phyloP scores from a whole-genome alignment of 441 rosid species.

The Gossypium lobatum region DNA sequence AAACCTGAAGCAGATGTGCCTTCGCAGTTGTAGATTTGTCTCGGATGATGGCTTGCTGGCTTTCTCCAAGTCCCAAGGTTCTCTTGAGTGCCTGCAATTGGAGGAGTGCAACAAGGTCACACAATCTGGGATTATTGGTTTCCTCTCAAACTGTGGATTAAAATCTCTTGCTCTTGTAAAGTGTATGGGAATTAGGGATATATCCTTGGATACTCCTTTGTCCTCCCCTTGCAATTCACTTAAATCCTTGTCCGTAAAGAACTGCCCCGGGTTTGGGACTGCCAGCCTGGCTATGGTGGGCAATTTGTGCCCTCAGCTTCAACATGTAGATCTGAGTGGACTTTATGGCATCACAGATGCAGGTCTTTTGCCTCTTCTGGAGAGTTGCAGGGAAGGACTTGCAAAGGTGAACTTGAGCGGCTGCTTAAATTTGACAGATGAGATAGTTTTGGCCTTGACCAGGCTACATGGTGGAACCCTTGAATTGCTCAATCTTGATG shows the following conservation, averaged over 20 bases:
- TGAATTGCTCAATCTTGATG: conserved; percentile 69
- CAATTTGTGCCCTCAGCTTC: conserved; percentile 73
- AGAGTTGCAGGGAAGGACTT: conserved; percentile 60
- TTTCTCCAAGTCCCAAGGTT: conserved; percentile 54
- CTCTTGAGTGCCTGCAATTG: conserved; percentile 75
- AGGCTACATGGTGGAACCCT: conserved; percentile 65
- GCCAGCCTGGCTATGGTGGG: conserved; percentile 63
- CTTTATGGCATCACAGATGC: conserved; percentile 61
- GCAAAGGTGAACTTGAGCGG: conserved; percentile 63
- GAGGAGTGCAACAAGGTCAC: conserved; percentile 80
- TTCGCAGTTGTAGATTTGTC: conserved; percentile 67
- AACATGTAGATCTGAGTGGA: conserved; percentile 64
- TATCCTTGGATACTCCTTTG: conserved; percentile 27
- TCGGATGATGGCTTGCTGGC: conserved; percentile 72
- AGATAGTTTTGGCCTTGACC: conserved; percentile 49
- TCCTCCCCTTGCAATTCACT: conserved; percentile 52
- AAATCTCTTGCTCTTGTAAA: conserved; percentile 61
- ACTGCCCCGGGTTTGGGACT: conserved; percentile 87
- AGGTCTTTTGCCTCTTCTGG: conserved; percentile 68
- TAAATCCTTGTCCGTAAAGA: conserved; percentile 46
- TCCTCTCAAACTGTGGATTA: conserved; percentile 55
- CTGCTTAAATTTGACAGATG: conserved; percentile 67
- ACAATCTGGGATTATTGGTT: conserved; percentile 58
- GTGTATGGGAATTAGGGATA: conserved; percentile 74
- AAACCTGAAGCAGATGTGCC: conserved; percentile 70